phyloP scores from a whole-genome alignment of 1,284 basidiomycete genomes.

The Naganishia cerealis region DNA sequence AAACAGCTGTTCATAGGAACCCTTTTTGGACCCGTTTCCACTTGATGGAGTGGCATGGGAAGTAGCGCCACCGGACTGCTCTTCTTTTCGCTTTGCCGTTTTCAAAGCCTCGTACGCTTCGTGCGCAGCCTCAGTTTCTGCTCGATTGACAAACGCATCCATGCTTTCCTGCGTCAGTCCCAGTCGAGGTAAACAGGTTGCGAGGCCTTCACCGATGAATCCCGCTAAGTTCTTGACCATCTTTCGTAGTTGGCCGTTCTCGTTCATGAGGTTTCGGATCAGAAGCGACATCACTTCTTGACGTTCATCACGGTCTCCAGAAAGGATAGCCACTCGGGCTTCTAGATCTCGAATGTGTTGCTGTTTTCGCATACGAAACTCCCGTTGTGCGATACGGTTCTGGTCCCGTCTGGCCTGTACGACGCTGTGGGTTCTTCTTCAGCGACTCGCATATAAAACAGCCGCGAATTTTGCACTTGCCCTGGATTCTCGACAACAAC shows the following conservation, averaged over 20 bases:
- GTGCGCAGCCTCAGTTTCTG: constrained; percentile 86
- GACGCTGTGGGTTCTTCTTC: constrained; percentile 8
- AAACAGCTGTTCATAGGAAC: constrained; percentile 26
- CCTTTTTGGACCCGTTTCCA: constrained; percentile 5
- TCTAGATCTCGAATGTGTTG: constrained; percentile 84
- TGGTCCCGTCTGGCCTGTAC: constrained; percentile 55
- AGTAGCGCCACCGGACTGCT: background rate
- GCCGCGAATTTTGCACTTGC: background rate
- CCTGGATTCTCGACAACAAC: constrained; percentile 24
- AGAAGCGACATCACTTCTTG: constrained; percentile 76
- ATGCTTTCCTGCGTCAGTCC: constrained; percentile 73
- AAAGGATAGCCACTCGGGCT: constrained; percentile 83
- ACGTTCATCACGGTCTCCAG: constrained; percentile 82
- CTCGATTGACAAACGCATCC: constrained; percentile 73
- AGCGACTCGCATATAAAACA: background rate
- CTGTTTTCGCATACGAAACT: constrained; percentile 85
- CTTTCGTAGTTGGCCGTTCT: constrained; percentile 78
- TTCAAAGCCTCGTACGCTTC: constrained; percentile 70
- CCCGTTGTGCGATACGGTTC: constrained; percentile 87
- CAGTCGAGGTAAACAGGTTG: constrained; percentile 66
- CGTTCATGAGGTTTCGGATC: constrained; percentile 80
- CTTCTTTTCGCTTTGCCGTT: constrained; percentile 42
- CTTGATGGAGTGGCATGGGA: background rate
- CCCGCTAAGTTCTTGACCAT: constrained; percentile 70
- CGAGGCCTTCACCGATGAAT: constrained; percentile 81